Evolutionary conservation across 495 filamentous ascomycete species (phyloP).

Genomic region (Neurospora hispaniola): DNA sequence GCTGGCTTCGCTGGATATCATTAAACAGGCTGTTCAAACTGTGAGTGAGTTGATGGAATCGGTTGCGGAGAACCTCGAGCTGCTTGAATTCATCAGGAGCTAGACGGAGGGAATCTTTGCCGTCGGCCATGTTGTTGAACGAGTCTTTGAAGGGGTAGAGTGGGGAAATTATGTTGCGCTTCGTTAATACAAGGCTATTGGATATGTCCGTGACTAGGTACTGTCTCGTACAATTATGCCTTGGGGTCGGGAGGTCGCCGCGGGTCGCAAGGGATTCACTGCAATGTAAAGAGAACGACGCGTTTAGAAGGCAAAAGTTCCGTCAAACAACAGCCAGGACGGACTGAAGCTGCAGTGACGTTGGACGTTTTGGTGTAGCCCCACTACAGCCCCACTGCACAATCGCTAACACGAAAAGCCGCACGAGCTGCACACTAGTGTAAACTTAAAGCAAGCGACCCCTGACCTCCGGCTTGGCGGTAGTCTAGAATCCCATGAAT

Average conservation of each 20-base stretch:
- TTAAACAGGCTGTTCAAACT: constrained; percentile 52
- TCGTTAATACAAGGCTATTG: neutral
- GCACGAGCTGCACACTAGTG: neutral
- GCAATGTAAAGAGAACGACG: neutral
- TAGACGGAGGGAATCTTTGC: constrained; percentile 27
- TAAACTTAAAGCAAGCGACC: neutral
- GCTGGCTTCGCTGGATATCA: constrained; percentile 21
- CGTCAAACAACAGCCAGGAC: neutral
- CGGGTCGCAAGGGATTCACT: neutral
- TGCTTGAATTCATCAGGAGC: constrained; percentile 54
- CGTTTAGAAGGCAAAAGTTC: neutral
- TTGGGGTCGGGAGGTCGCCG: neutral
- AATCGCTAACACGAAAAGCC: neutral
- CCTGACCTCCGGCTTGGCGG: neutral
- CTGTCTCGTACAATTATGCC: neutral
- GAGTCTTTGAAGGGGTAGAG: neutral
- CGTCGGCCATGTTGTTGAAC: constrained; percentile 31
- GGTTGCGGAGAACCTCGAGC: constrained; percentile 64
- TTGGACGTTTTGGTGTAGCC: neutral
- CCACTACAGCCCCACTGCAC: neutral
- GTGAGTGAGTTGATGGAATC: constrained; percentile 56
- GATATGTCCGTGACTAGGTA: neutral
- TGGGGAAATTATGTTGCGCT: neutral
- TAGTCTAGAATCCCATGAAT: neutral
- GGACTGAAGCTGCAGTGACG: neutral